Base-by-base conservation (phyloP, 371 early-diverging fungal genomes). In the Basidiobolus meristosporus region DNA sequence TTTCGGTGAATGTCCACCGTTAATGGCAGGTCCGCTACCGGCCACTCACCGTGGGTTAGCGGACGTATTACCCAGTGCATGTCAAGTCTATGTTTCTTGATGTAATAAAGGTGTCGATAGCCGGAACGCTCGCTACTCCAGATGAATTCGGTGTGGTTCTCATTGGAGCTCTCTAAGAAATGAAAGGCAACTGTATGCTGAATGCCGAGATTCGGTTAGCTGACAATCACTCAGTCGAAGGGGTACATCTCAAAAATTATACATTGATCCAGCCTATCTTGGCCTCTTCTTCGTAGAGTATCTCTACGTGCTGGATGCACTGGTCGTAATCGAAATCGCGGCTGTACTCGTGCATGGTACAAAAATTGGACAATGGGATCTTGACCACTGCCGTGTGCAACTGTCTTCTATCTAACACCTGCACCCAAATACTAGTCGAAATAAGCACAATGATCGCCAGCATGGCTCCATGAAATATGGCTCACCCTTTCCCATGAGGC, bases 351-450 rank as follows among this genome's bases (percentile, higher is more conserved):
- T 49, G 43, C 1, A 53, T 49, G 57, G 26, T 26, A 26, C 55
- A 47, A 43, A 74, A 71, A 42, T 58, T 54, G 0, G 39, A 45
- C 20, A 59, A 14, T 0, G 72, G 65, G 23, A 77, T 60, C 38
- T 45, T 46, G 0, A 71, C 44, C 21, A 72, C 52, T 0, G 65
- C 73, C 0, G 65, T 70, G 19, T 45, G 54, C 38, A 62, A 54
- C 42, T 82, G 85, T 43, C 58, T 51, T 7, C 82, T 56, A 22
- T 77, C 72, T 19, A 84, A 47, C 4, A 84, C 49, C 37, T 81
- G 81, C 0, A 57, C 56, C 80, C 82, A 81, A 3, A 74, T 59
- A 40, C 76, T 73, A 38, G n/a, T 21, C 9, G 17, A 18, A 32
- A 15, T 29, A 20, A 12, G 28, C 3, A 22, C 35, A 10, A 9